Evolutionary conservation across 495 filamentous ascomycete species (phyloP).

Genomic region (Annulohypoxylon bovei): DNA sequence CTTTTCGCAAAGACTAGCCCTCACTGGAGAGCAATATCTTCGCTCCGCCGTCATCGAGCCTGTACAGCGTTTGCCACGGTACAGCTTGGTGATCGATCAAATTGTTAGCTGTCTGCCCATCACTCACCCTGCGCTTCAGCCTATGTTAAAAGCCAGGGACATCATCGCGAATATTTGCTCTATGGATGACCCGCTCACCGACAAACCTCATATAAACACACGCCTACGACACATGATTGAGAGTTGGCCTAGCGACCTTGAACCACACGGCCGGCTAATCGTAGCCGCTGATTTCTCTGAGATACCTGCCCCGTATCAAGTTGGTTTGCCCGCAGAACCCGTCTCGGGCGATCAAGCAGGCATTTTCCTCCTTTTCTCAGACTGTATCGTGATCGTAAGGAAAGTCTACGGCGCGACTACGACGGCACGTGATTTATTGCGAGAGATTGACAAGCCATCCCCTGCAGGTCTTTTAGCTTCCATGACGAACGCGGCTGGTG

Average conservation of each 20-base stretch:
- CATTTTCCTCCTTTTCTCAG: conserved; percentile 85
- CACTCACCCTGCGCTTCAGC: conserved; percentile 81
- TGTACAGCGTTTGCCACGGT: conserved; percentile 92
- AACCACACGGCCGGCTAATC: conserved; percentile 82
- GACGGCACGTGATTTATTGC: conserved; percentile 79
- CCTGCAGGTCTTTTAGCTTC: conserved; percentile 65
- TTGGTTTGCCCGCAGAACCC: conserved; percentile 44
- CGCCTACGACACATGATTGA: conserved; percentile 78
- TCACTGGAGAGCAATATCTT: conserved; percentile 88
- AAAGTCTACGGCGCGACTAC: conserved; percentile 68
- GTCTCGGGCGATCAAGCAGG: conserved; percentile 59
- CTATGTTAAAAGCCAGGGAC: conserved; percentile 84
- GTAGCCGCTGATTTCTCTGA: conserved; percentile 85
- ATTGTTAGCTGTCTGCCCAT: conserved; percentile 85
- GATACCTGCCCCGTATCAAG: conserved; percentile 74
- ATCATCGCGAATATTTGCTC: conserved; percentile 96
- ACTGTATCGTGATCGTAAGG: conserved; percentile 78
- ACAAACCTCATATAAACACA: conserved; percentile 74
- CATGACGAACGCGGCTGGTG: conserved; percentile 64
- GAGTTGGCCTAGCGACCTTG: conserved; percentile 78
- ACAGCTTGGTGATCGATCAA: conserved; percentile 94
- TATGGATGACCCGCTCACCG: conserved; percentile 73
- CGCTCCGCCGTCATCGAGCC: conserved; percentile 96
- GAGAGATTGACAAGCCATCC: conserved; percentile 82
- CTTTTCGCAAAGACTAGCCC: conserved; percentile 78